phyloP scores from a whole-genome alignment of 1,284 basidiomycete species.

The Abortiporus biennis region DNA sequence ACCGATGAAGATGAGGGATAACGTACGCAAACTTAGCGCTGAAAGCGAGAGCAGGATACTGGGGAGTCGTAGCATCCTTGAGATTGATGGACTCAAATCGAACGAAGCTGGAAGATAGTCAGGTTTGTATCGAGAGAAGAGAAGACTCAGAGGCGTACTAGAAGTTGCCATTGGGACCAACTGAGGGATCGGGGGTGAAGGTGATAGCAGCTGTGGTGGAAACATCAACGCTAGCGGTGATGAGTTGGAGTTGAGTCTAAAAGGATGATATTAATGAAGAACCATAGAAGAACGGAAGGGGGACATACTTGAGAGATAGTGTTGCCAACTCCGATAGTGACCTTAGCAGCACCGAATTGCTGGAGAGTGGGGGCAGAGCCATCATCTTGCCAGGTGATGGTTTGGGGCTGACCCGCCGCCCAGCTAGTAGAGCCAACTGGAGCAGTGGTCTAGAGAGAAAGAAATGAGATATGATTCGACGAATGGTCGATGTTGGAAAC shows the following conservation, averaged over 20 bases:
- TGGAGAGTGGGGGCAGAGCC: slow-evolving; percentile 45
- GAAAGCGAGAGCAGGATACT: slow-evolving; percentile 65
- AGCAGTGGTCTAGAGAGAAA: slow-evolving; percentile 47
- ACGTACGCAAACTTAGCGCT: slow-evolving; percentile 74
- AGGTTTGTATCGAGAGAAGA: background rate
- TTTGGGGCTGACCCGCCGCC: slow-evolving; percentile 53
- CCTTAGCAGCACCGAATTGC: slow-evolving; percentile 51
- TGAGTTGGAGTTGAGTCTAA: slow-evolving; percentile 62
- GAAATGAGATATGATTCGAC: too few species aligned
- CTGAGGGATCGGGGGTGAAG: slow-evolving; percentile 54
- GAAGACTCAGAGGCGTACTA: too few species aligned
- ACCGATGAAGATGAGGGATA: background rate
- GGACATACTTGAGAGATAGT: slow-evolving; percentile 48
- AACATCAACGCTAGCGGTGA: slow-evolving; percentile 57
- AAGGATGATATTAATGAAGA: slow-evolving; percentile 1
- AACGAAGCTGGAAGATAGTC: slow-evolving; percentile 68
- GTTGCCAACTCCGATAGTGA: slow-evolving; percentile 71
- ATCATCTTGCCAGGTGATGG: slow-evolving; percentile 68
- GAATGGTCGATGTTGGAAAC: slow-evolving; percentile 25
- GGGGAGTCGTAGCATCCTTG: slow-evolving; percentile 44
- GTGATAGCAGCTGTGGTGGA: slow-evolving; percentile 40
- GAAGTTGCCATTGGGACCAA: slow-evolving; percentile 52
- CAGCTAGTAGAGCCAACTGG: slow-evolving; percentile 50
- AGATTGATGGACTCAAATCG: slow-evolving; percentile 57
- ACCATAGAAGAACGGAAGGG: slow-evolving; percentile 1